These are phyloP conservation scores for Sporisorium graminicola DNA, from an alignment of 1,284 basidiomycete species.

Conservation along the genomic window DNA sequence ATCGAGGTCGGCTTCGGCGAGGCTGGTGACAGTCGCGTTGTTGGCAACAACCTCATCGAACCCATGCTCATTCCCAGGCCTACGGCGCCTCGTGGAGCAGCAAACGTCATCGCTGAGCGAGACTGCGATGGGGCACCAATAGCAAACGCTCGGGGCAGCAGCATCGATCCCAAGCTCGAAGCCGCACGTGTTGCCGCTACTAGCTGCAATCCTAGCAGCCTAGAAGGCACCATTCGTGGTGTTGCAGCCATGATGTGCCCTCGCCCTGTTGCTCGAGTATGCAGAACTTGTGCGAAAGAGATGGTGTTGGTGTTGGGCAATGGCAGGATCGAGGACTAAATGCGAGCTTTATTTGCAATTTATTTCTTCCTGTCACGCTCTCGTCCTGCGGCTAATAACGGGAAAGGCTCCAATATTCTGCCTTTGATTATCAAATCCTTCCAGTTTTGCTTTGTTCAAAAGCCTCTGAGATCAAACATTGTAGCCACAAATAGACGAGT, in stretches of 20 bases:
- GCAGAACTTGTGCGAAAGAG: too few relatives aligned
- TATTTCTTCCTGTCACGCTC: neutral
- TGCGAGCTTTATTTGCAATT: slow-evolving; percentile 4
- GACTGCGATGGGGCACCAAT: neutral
- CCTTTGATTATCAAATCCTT: neutral
- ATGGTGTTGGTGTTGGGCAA: neutral
- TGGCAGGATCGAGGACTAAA: neutral
- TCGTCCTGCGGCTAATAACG: neutral
- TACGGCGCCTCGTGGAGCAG: neutral
- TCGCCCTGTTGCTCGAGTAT: neutral
- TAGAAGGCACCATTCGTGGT: neutral
- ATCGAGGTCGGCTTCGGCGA: neutral
- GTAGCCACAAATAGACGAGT: neutral
- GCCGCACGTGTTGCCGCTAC: neutral
- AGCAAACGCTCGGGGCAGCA: neutral
- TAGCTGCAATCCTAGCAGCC: neutral
- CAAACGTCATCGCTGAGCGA: neutral
- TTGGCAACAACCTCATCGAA: neutral
- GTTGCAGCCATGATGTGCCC: neutral
- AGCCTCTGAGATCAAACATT: too few relatives aligned
- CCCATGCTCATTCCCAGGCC: neutral
- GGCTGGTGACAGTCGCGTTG: neutral
- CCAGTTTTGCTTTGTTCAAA: neutral
- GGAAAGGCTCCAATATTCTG: neutral
- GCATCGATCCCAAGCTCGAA: neutral